Base-by-base conservation (phyloP, 2,329 filamentous ascomycete genomes). In the Calonectria henricotiae region DNA sequence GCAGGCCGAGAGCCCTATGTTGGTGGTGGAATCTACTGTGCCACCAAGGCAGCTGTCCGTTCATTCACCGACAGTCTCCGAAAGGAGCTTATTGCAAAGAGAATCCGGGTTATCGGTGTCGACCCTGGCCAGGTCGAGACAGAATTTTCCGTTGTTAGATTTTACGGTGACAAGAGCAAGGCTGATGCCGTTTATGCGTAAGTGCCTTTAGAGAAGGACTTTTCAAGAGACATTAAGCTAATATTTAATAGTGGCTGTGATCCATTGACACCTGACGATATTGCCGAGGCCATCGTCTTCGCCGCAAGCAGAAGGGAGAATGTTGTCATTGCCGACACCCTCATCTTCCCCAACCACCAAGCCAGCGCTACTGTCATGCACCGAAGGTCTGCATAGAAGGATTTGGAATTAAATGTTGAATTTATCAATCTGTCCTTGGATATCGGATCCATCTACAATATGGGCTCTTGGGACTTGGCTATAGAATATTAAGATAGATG, bases 41-140 rank as follows among this genome's bases (percentile, higher is more conserved):
- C 95, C 0, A 95, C 93, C 69, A 98, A 98, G 84, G 94, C 94
- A 11, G 95, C 95, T 0, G 92, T 98, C 58, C 90, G 92, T 74
- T 92, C 89, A 68, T 98, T 97, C 83, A 95, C 94, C 0, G 94
- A 97, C 65, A 88, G 92, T 9, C 82, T 98, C 79, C 88, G 95
- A 72, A 94, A 91, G 79, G 95, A 98, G 83, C 87, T 97, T 66
- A 92, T 98, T 74, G 87, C 92, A 4, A 94, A 92, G 27, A 87
- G 93, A 64, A 93, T 98, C 71, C 86, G 95, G 63, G 87, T 98
- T 70, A 97, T 98, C 71, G 93, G 94, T 81, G 88, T 98, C 75
- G 95, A 98, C 78, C 95, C 95, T 0, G 95, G 95, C 25, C 94
- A 97, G 83, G 95, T 98, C 43, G 94, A 98, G 87, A 98, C 95